Evolutionary conservation across 306 rosid genomes (phyloP), one percentile per base, ranked within the genome.

Genomic region (Cucurbita maxima): DNA sequence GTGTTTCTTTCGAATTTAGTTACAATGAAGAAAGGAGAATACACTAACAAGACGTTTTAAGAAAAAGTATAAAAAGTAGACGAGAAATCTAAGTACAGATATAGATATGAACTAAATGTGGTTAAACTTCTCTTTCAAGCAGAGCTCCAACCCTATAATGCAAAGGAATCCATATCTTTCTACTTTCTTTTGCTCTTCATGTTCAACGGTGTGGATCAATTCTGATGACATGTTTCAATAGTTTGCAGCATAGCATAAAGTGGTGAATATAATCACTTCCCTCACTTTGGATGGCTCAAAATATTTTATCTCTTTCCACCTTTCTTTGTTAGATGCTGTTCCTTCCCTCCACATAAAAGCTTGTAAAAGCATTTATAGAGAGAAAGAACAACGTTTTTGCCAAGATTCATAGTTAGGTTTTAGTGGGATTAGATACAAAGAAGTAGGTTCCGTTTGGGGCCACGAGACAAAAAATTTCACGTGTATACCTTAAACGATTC

Each of bases 251-350:
- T 60, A 64, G 53, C 77, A 79, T 72, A 59, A 78, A 83, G 68
- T 67, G 18, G 56, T 16, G 44, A 30, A 30, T 54, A 72, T 56
- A 44, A 77, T 70, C 16, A 8, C 70, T 56, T 74, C 76, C 53
- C 70, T 48, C 76, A 78, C 64, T 72, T 72, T 79, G 72, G 72
- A 84, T 88, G 94, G 95, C 84, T 86, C 84, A 22, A 50, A 70
- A 75, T 48, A 48, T 44, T 75, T 79, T 54, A 50, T 76, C 37
- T 34, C 19, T 78, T 64, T 77, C 75, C 79, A 72, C 43, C 58
- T 75, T 81, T 60, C 79, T 45, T 41, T 64, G 77, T 45, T 41
- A 62, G 74, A 73, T 72, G 84, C 77, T 87, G 81, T 84, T 80
- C 75, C 73, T 69, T 71, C 83, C 79, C 36, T 86, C 79, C 83